Evolutionary conservation across 2,329 filamentous ascomycete genomes (phyloP).

Genomic region (Xylariaceae sp.): DNA sequence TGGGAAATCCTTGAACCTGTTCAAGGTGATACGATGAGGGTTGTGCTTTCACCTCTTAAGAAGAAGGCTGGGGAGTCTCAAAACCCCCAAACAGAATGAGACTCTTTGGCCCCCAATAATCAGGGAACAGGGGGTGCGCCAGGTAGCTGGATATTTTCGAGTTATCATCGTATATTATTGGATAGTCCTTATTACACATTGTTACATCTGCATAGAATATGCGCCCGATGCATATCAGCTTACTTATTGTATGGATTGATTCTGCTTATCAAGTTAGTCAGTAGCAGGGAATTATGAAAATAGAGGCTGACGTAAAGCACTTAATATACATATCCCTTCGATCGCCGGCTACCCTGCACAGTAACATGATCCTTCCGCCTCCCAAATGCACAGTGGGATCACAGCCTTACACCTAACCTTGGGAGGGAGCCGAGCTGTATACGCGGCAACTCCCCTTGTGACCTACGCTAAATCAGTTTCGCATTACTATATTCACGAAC

Average conservation of each 20-base stretch:
- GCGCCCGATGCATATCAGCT: not conserved
- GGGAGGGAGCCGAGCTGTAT: not conserved
- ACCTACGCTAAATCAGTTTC: not conserved
- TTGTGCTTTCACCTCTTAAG: not conserved
- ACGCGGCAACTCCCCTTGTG: not conserved
- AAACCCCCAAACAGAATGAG: not conserved
- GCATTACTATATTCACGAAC: not conserved
- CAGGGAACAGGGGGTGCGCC: not conserved
- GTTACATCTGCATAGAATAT: not conserved
- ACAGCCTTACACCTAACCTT: not conserved
- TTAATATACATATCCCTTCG: not conserved
- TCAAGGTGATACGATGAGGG: not conserved
- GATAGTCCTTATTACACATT: not conserved
- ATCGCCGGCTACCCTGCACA: not conserved
- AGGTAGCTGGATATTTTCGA: no score
- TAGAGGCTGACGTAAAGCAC: no score
- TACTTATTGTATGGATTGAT: not conserved
- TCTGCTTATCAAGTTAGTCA: not conserved
- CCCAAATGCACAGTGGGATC: not conserved
- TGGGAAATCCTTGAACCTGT: not conserved
- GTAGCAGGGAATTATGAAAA: no score
- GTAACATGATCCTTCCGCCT: not conserved
- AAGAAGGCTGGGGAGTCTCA: not conserved
- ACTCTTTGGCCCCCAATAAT: not conserved
- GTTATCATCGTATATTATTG: not conserved